A percentile compares a stretch with the other conserved stretches of the same genome.
These are phyloP conservation scores for Wickerhamiella shivajii DNA, from an alignment of 805 yeast species.

Conservation along the genomic window DNA sequence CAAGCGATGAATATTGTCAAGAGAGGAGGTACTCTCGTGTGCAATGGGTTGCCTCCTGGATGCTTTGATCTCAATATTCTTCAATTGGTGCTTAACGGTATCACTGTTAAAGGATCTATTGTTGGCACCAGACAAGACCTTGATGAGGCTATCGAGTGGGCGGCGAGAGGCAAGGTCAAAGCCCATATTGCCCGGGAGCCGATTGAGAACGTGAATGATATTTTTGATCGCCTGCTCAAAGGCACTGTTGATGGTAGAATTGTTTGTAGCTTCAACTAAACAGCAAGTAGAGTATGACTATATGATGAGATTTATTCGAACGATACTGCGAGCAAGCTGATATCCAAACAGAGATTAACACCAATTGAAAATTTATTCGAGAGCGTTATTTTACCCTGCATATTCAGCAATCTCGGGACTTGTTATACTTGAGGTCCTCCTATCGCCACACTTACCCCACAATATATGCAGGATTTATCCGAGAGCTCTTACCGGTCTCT, in stretches of 20 bases:
- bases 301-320: too few relatives aligned
- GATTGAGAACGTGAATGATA: conserved; percentile 59
- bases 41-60: conserved; percentile 68
- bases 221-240: conserved; percentile 64
- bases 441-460: too few relatives aligned
- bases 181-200: conserved; percentile 37
- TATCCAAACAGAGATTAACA: too few relatives aligned
- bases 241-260: conserved; percentile 79
- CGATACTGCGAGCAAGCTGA: too few relatives aligned
- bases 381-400: too few relatives aligned
- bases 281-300: too few relatives aligned
- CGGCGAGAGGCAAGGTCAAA: conserved; percentile 51
- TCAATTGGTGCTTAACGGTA: conserved; percentile 55
- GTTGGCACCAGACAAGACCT: conserved; percentile 86
- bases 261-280: conserved; percentile 65
- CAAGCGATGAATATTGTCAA: conserved; percentile 47
- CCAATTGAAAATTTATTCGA: too few relatives aligned
- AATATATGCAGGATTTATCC: too few relatives aligned
- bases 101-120: conserved; percentile 63
- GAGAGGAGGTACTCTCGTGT: conserved; percentile 53
- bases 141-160: conserved; percentile 65
- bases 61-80: conserved; percentile 60
- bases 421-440: too few relatives aligned
- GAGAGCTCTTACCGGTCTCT: too few relatives aligned
- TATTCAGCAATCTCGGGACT: too few relatives aligned